Base-by-base conservation (phyloP, 306 rosid genomes). In the Neltuma alba region DNA sequence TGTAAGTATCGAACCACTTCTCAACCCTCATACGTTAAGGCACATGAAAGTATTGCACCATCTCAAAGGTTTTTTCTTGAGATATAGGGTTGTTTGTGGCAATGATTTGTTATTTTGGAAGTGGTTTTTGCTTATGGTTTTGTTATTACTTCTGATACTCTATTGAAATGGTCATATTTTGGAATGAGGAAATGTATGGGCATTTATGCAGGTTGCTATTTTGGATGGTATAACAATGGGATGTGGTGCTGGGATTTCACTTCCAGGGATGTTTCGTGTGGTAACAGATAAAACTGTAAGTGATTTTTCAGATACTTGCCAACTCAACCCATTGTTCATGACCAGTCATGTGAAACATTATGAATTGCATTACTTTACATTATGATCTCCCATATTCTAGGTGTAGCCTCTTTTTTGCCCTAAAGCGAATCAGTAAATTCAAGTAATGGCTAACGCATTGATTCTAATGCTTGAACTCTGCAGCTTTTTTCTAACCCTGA, bases 171-270 rank as follows among this genome's bases (percentile, higher is more conserved):
- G 38, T 34, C 18, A 8, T 36, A 66, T n/a, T 65, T 66, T 20
- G 42, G 74, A 69, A 25, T 18, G 13, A 69, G 74, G 54, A 68
- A 23, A 23, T 67, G 80, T 47, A 72, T 76, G 80, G 71, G 73
- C 65, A 66, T 70, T 37, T 76, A 34, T 76, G 76, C 73, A 93
- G 99, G 96, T 96, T 72, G 96, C 99, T 62, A 80, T 96, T 79
- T 74, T 93, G 87, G 87, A 96, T 83, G 99, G 99, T 67, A 81
- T 90, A 84, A 89, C 91, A 44, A 91, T 96, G 98, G 98, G 99
- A 78, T 87, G 88, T 60, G 99, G 99, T 70, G 94, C 94, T 76
- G 98, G 99, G 77, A 96, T 96, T 86, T 82, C 97, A 64, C 84
- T 96, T 76, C 90, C 92, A 72, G 99, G 97, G 83, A 90, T 93